phyloP scores from a whole-genome alignment of 108 stramenopile genomes.

The Pseudonitzschia delicatissima region DNA sequence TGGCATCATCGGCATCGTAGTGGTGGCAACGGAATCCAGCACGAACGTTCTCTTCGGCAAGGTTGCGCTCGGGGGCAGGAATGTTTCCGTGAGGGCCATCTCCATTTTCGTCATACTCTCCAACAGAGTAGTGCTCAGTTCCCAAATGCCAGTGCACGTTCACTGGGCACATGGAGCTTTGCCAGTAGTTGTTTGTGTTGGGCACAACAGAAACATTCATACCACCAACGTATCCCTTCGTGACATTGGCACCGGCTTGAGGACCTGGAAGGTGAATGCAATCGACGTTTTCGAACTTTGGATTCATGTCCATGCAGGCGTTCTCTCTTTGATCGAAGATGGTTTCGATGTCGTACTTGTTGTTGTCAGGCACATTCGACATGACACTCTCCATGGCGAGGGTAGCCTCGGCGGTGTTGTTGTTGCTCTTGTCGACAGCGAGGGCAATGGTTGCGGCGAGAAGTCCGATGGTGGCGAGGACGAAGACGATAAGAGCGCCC shows the following conservation, averaged over 20 bases:
- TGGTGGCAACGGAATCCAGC: slow-evolving; percentile 27
- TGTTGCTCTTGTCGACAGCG: background rate
- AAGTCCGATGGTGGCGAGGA: background rate
- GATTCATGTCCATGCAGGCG: background rate
- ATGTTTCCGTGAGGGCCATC: slow-evolving; percentile 23
- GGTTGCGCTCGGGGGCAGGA: no score
- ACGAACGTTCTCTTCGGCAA: slow-evolving; percentile 9
- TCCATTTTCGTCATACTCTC: slow-evolving; percentile 59
- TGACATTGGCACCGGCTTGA: slow-evolving; percentile 49
- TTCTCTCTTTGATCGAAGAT: background rate
- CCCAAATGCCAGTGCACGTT: slow-evolving; percentile 77
- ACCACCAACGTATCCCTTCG: slow-evolving; percentile 39
- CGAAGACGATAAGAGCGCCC: background rate
- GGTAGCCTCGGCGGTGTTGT: no score
- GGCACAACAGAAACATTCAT: slow-evolving; percentile 27
- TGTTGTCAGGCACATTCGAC: background rate
- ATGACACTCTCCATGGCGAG: background rate
- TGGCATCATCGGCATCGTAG: slow-evolving; percentile 30
- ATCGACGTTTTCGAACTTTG: background rate
- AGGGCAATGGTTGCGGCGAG: background rate
- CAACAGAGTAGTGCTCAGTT: slow-evolving; percentile 59
- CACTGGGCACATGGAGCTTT: slow-evolving; percentile 49
- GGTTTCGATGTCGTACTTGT: background rate
- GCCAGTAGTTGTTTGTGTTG: slow-evolving; percentile 35
- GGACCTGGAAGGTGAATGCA: background rate